These are phyloP conservation scores for Lolium rigidum DNA, from an alignment of 176 grass and related monocot species.

Conservation along the genomic window DNA sequence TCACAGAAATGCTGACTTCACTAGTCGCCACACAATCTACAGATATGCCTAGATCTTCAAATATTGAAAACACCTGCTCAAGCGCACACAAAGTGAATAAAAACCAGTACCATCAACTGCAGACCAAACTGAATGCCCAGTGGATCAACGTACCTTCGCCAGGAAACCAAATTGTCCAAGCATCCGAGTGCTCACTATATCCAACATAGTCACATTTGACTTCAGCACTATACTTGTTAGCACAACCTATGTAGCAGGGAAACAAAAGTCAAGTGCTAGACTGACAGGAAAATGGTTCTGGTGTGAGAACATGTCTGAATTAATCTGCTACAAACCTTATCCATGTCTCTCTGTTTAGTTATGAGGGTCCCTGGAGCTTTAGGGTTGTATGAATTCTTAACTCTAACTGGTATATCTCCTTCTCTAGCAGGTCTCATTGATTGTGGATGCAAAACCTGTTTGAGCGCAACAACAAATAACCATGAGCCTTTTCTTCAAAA, in stretches of 20 bases:
- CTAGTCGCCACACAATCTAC: conserved; percentile 95
- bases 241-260: conserved; percentile 56
- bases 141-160: conserved; percentile 63
- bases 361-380: conserved; percentile 94
- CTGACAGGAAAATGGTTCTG: neutral
- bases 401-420: conserved; percentile 92
- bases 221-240: conserved; percentile 96
- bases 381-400: conserved; percentile 98
- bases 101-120: conserved; percentile 7
- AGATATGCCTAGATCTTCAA: conserved; percentile 93
- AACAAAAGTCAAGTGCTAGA: conserved; percentile 12
- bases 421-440: conserved; percentile 97
- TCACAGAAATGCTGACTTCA: conserved; percentile 95
- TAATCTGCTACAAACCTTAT: conserved; percentile 60
- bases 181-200: conserved; percentile 96
- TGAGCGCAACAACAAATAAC: conserved; percentile 8
- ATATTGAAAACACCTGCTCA: conserved; percentile 88
- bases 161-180: conserved; percentile 97
- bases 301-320: neutral
- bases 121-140: conserved; percentile 7
- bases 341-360: conserved; percentile 87
- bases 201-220: conserved; percentile 96
- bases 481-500: conserved; percentile 2
- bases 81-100: conserved; percentile 14
- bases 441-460: conserved; percentile 90